phyloP scores from a whole-genome alignment of 2,329 filamentous ascomycete genomes.

The Cordyceps cateniannulata region DNA sequence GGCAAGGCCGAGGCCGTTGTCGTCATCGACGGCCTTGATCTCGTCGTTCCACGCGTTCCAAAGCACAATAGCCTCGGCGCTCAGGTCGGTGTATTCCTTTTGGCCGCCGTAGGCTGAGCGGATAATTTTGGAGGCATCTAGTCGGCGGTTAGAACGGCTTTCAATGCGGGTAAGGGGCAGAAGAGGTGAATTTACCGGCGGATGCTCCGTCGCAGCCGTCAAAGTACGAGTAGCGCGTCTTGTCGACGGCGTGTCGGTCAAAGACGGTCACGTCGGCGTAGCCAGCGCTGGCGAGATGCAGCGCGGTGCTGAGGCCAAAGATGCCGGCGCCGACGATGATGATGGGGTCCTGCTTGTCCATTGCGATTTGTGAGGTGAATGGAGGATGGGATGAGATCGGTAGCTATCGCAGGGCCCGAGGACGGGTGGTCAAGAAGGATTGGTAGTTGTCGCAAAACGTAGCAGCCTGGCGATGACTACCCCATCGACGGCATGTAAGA shows the following conservation, averaged over 20 bases:
- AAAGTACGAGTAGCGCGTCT: slow-evolving; percentile 33
- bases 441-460: not conserved
- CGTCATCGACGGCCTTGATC: slow-evolving; percentile 26
- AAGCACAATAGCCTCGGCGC: slow-evolving; percentile 32
- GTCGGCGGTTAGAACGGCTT: not conserved
- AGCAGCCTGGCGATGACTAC: not conserved
- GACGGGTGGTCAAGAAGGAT: too few species aligned
- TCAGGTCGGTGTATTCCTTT: slow-evolving; percentile 39
- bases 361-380: not conserved
- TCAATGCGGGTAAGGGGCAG: not conserved
- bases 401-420: too few species aligned
- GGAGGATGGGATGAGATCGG: too few species aligned
- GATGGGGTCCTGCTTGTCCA: not conserved
- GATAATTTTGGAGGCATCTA: slow-evolving; percentile 33
- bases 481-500: too few species aligned
- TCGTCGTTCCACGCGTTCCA: slow-evolving; percentile 42
- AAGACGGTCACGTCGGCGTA: slow-evolving; percentile 42
- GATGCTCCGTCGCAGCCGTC: slow-evolving; percentile 37
- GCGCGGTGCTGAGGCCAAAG: slow-evolving; percentile 30
- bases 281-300: slow-evolving; percentile 29
- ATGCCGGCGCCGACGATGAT: slow-evolving; percentile 8
- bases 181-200: slow-evolving; percentile 24
- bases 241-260: slow-evolving; percentile 38
- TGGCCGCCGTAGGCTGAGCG: slow-evolving; percentile 33
- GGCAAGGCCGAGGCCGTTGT: not conserved